Evolutionary conservation across 345 rosid genomes (phyloP).

Genomic region (Eucalyptus polyanthemos): DNA sequence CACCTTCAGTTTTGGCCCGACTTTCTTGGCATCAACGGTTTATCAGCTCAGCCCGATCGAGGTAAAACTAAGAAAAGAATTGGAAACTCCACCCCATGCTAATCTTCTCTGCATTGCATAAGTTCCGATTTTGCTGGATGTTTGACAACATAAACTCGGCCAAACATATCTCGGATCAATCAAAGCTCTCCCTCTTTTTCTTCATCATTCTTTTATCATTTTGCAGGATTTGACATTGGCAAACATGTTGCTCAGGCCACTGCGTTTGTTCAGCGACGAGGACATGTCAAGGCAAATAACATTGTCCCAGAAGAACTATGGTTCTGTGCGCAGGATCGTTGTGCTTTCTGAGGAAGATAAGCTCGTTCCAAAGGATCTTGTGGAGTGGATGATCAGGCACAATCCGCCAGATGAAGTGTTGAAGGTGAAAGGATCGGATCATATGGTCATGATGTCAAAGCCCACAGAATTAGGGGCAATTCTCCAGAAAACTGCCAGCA

Average conservation of each 20-base stretch:
- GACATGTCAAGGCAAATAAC: conserved; percentile 18
- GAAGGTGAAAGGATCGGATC: conserved; percentile 33
- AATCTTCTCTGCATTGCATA: not conserved
- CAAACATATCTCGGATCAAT: not conserved
- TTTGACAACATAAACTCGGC: not conserved
- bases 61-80: conserved; percentile 2
- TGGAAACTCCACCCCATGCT: not conserved
- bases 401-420: conserved; percentile 37
- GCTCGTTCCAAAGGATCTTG: conserved; percentile 1
- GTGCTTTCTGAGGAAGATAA: conserved; percentile 22
- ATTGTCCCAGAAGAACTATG: conserved; percentile 22
- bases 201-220: not conserved
- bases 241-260: conserved; percentile 23
- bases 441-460: conserved; percentile 42
- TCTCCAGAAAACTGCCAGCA: conserved; percentile 11
- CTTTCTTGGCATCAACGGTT: not conserved
- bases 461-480: conserved; percentile 9
- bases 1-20: conserved; percentile 19
- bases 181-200: not conserved
- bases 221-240: conserved; percentile 39
- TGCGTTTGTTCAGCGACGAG: conserved; percentile 14
- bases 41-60: conserved; percentile 45
- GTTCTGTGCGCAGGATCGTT: conserved; percentile 30
- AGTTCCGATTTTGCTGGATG: not conserved
- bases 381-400: conserved; percentile 23